Evolutionary conservation across 2,329 filamentous ascomycete species (phyloP), one percentile per base, ranked within the genome.

Genomic region (Knufia petricola): DNA sequence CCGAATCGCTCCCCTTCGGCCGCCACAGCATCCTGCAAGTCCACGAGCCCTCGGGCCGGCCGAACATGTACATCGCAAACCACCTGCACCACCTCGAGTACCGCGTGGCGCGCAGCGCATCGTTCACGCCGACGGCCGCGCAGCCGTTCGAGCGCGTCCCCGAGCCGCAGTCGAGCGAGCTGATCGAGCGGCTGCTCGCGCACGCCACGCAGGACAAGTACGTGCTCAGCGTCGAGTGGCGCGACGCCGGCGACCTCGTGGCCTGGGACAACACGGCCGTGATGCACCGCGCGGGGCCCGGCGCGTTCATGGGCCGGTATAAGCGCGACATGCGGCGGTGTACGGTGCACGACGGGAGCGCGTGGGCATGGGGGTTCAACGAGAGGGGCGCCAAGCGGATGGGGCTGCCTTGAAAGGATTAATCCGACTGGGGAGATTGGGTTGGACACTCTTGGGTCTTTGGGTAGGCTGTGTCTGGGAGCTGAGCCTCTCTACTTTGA

Each of bases 201-300:
- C 74, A 77, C 58, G 69, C 66, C 0, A 70, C 68, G 3, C 69
- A 74, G 61, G 59, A 66, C 1, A 71, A 72, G 56, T 74, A 75
- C 54, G 59, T 67, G 0, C 50, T 72, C 6, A 66, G 63, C 4
- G 65, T 78, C 2, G 59, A 64, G 34, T 81, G 76, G 76, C 53
- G 70, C 23, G 58, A 69, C 6, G 56, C 62, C 0, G 69, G 73
- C 0, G 77, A 80, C 57, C 40, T 80, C 49, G 59, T 80, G 13
- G 66, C 77, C 15, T 81, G 78, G 77, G 77, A 81, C 55, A 81
- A 81, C 58, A 73, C 73, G 0, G 70, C 67, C 42, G 72, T 75
- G 13, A 68, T 80, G 66, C 77, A 81, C 60, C 62, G 75, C 4
- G 73, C 74, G 0, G 69, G 66, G 1, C 64, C 65, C 1, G 76